Evolutionary conservation across 306 rosid genomes (phyloP).

Genomic region (Trifolium pratense): DNA sequence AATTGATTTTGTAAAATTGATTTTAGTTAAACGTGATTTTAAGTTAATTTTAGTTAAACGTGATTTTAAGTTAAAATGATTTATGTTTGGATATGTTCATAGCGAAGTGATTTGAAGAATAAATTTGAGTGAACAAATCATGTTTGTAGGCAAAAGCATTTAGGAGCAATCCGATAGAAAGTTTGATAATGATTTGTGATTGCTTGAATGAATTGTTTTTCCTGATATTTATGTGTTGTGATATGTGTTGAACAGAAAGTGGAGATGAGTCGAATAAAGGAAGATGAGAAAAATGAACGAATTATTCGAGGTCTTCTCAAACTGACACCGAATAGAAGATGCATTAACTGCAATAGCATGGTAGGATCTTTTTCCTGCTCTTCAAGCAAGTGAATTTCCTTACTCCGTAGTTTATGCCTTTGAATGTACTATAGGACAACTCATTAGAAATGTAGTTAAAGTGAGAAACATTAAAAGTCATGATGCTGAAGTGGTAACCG

Average conservation of each 20-base stretch:
- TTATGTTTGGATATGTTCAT: background rate
- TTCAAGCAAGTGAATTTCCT: conserved; percentile 2
- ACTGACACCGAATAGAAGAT: conserved; percentile 79
- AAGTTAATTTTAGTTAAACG: background rate
- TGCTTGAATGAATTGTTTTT: conserved; percentile 19
- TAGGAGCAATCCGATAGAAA: conserved; percentile 20
- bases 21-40: background rate
- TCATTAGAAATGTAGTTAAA: conserved; percentile 1
- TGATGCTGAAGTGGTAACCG: background rate
- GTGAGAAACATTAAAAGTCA: conserved; percentile 6
- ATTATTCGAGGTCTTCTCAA: conserved; percentile 90
- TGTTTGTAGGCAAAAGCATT: background rate
- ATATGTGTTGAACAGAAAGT: conserved; percentile 50
- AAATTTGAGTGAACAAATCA: background rate
- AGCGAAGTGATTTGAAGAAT: background rate
- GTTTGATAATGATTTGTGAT: background rate
- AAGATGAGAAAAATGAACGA: conserved; percentile 92
- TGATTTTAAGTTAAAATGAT: background rate
- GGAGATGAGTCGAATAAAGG: conserved; percentile 81
- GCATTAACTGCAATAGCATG: conserved; percentile 89
- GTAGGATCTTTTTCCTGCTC: conserved; percentile 51
- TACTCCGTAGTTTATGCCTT: background rate
- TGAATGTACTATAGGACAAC: conserved; percentile 5
- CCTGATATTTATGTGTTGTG: conserved; percentile 25
- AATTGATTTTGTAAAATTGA: background rate